Conservation (phyloP, 306 rosid species). For the Spatholobus suberectus region DNA sequence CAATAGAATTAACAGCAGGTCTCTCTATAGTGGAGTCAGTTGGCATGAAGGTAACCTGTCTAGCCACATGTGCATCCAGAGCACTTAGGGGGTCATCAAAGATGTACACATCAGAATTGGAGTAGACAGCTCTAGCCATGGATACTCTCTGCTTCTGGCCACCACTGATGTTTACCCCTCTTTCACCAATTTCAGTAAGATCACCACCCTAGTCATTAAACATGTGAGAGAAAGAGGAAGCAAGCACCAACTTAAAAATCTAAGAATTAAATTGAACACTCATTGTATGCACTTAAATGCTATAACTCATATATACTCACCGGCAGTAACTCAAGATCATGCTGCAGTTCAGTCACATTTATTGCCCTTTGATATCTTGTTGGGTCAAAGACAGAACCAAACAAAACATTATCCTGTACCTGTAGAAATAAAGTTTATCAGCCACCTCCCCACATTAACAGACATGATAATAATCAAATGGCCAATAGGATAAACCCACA, state of each 20-base stretch:
- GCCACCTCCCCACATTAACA: constrained; percentile 13
- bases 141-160: constrained; percentile 98
- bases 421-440: constrained; percentile 43
- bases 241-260: constrained; percentile 30
- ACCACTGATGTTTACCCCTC: constrained; percentile 96
- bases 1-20: constrained; percentile 29
- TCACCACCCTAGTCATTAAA: constrained; percentile 70
- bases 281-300: constrained; percentile 40
- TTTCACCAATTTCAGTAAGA: constrained; percentile 96
- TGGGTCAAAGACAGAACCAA: constrained; percentile 76
- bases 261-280: constrained; percentile 1
- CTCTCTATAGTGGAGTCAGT: constrained; percentile 14
- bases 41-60: constrained; percentile 67
- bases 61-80: constrained; percentile 91
- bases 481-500: constrained; percentile 9
- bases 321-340: constrained; percentile 82
- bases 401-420: constrained; percentile 88
- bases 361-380: constrained; percentile 74
- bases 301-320: constrained; percentile 55
- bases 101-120: constrained; percentile 81
- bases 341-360: constrained; percentile 78
- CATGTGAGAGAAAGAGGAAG: constrained; percentile 34
- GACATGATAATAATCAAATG: background rate
- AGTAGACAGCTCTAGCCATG: constrained; percentile 94
- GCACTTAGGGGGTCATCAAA: constrained; percentile 98